Evolutionary conservation across 805 yeast genomes (phyloP).

Genomic region (Zygoascus bituminiphila): DNA sequence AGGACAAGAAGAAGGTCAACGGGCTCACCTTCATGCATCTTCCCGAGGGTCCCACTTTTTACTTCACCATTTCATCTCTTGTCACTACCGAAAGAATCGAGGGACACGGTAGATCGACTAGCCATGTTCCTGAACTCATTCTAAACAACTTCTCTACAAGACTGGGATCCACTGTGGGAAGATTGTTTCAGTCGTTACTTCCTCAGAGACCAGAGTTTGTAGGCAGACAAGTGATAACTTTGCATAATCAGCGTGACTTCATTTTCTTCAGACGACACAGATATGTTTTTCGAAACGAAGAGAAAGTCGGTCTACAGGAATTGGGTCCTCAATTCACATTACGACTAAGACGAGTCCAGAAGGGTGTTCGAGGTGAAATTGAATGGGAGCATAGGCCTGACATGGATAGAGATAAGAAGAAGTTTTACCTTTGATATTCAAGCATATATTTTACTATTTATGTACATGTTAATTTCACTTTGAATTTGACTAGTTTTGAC

Average conservation of each 20-base stretch:
- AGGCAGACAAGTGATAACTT: conserved; percentile 91
- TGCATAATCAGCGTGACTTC: conserved; percentile 94
- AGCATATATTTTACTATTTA: conserved; percentile 1
- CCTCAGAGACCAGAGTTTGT: conserved; percentile 90
- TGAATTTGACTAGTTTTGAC: not conserved
- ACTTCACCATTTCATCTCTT: conserved; percentile 74
- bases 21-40: conserved; percentile 90
- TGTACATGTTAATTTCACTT: conserved; percentile 1
- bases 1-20: conserved; percentile 84
- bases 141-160: conserved; percentile 89
- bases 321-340: conserved; percentile 95
- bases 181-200: conserved; percentile 82
- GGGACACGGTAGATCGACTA: conserved; percentile 89
- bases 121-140: conserved; percentile 85
- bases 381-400: conserved; percentile 97
- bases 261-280: conserved; percentile 94
- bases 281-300: conserved; percentile 81
- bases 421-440: conserved; percentile 66
- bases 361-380: conserved; percentile 82
- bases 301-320: conserved; percentile 90
- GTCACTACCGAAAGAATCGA: conserved; percentile 63
- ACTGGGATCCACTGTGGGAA: conserved; percentile 87
- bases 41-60: conserved; percentile 93
- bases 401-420: conserved; percentile 93
- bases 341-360: conserved; percentile 78